phyloP scores from a whole-genome alignment of 768 basidiomycete genomes.

The Naganishia antarctica region DNA sequence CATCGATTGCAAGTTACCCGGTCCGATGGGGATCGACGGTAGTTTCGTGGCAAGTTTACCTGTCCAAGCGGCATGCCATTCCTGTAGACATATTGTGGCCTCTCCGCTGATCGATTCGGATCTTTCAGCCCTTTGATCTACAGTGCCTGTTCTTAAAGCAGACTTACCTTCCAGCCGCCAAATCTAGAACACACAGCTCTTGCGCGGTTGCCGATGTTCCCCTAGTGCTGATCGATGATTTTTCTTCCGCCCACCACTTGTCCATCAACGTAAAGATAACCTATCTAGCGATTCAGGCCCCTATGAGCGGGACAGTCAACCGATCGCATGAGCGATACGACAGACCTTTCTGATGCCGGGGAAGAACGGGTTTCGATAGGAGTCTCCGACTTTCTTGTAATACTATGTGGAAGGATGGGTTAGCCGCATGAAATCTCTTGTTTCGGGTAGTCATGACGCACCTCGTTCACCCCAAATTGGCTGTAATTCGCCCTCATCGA shows the following conservation, averaged over 20 bases:
- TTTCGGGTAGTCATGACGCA: constrained; percentile 36
- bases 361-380: constrained; percentile 70
- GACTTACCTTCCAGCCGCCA: constrained; percentile 55
- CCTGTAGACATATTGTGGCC: constrained; percentile 58
- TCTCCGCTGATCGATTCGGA: constrained; percentile 56
- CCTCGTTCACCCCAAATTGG: constrained; percentile 61
- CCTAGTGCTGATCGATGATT: constrained; percentile 37
- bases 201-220: constrained; percentile 25
- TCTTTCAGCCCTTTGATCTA: not conserved
- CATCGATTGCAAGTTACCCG: not conserved
- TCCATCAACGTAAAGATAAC: constrained; percentile 45
- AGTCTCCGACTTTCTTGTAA: constrained; percentile 62
- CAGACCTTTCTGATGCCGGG: constrained; percentile 60
- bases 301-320: not conserved
- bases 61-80: constrained; percentile 56
- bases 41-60: constrained; percentile 15
- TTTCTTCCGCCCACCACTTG: constrained; percentile 50
- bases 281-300: constrained; percentile 23
- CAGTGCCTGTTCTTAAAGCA: not conserved
- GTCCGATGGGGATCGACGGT: not conserved
- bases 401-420: constrained; percentile 52
- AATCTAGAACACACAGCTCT: constrained; percentile 56
- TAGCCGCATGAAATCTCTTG: not conserved
- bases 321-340: constrained; percentile 51
- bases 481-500: constrained; percentile 58